Evolutionary conservation across 2,329 filamentous ascomycete species (phyloP), one percentile per base, ranked within the genome.

Genomic region (Thelonectria discophora): DNA sequence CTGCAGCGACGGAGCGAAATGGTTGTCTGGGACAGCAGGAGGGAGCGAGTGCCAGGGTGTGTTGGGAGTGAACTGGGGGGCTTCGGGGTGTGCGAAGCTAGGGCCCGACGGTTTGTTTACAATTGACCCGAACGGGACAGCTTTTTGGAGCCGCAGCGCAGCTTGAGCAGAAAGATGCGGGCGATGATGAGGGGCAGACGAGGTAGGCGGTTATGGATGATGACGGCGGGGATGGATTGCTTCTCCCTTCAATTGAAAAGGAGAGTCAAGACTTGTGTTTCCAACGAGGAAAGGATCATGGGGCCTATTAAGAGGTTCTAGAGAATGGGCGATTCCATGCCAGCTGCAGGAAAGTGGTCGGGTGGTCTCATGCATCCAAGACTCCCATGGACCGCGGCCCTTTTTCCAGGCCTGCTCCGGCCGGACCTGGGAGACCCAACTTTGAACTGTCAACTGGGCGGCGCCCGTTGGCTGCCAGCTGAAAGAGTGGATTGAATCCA

Each of bases 51-150:
- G 32, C 55, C 30, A 60, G 60, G 60, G 65, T 63, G 55, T 58
- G 65, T 59, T 64, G 73, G 74, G 73, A 27, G 21, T 54, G 40
- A 20, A 34, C 46, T 49, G 46, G 46, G 21, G 21, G 32, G 13
- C 12, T 49, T 75, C 70, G 72, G 74, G 63, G 52, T n/a, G 45
- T 30, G 45, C 30, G 42, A 63, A 66, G 66, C 68, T 63, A 51
- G 55, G 65, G 70, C 75, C 69, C 32, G 32, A 34, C 32, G 32
- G 58, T 76, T 79, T 79, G 78, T 78, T 79, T 78, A 78, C 76
- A 72, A 73, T 74, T 73, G 69, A 72, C 76, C 76, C 70, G 66
- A 74, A 75, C 74, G 65, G 75, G 76, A 76, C 69, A 65, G 67
- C 57, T 67, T 27, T 49, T 60, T 34, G 32, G 32, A 34, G n/a